These are phyloP conservation scores for Lecanicillium sp. DNA, from an alignment of 2,329 filamentous ascomycete genomes.

Conservation along the genomic window DNA sequence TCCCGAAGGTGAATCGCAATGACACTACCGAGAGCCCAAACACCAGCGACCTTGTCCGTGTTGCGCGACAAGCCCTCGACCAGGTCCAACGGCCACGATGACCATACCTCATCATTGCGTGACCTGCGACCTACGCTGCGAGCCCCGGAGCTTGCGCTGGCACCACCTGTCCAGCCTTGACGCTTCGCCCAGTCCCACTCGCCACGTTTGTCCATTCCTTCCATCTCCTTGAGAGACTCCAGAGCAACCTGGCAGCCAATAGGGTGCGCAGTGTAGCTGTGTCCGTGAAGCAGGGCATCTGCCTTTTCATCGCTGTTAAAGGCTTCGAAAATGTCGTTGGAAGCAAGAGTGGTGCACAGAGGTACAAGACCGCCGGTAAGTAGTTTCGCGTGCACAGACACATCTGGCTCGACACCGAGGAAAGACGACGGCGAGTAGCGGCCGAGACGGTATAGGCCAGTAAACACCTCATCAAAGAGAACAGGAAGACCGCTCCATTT, in stretches of 20 bases:
- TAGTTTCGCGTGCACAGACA: conserved; percentile 76
- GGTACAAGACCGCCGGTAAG: conserved; percentile 75
- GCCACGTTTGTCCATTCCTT: conserved; percentile 45
- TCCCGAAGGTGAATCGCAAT: conserved; percentile 53
- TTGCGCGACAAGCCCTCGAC: conserved; percentile 49
- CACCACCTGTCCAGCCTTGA: conserved; percentile 29
- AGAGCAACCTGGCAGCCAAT: conserved; percentile 73
- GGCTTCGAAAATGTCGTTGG: conserved; percentile 61
- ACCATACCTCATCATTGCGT: conserved; percentile 43
- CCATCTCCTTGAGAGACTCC: conserved; percentile 55
- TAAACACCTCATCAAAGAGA: conserved; percentile 83
- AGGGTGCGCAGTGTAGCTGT: conserved; percentile 81
- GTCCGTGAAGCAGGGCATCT: conserved; percentile 73
- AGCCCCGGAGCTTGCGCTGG: background rate
- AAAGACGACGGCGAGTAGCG: conserved; percentile 64
- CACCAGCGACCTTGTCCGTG: conserved; percentile 47
- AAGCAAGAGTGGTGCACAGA: conserved; percentile 68
- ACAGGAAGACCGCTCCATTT: conserved; percentile 69
- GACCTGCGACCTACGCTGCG: no score
- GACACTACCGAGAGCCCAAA: conserved; percentile 69
- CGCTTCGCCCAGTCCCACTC: conserved; percentile 49
- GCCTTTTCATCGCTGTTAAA: conserved; percentile 68
- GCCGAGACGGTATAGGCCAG: conserved; percentile 74
- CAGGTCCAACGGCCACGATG: conserved; percentile 59
- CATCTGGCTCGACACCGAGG: conserved; percentile 60